Evolutionary conservation across 2,329 filamentous ascomycete species (phyloP).

Genomic region (Fusarium nematophilum): DNA sequence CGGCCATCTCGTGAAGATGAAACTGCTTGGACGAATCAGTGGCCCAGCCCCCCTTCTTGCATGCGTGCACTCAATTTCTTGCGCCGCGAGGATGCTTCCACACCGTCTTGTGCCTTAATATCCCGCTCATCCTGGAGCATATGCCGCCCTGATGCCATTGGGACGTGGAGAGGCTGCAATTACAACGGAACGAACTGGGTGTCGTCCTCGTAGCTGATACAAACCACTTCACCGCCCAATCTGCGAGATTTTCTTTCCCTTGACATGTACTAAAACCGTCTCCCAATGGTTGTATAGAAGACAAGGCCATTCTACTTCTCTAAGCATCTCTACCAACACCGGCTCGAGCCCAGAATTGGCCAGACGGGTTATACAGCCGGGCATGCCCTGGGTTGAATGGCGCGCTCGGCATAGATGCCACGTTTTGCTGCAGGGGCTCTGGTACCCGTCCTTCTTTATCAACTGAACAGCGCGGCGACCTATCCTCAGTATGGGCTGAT

Average conservation of each 20-base stretch:
- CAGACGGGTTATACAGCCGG: constrained; percentile 27
- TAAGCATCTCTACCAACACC: constrained; percentile 15
- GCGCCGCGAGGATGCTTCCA: constrained; percentile 20
- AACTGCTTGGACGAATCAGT: constrained; percentile 23
- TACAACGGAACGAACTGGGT: constrained; percentile 18
- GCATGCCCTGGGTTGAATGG: constrained; percentile 27
- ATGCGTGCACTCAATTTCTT: constrained; percentile 13
- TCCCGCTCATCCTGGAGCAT: constrained; percentile 30
- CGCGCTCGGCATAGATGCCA: constrained; percentile 20
- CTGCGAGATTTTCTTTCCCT: constrained; percentile 29
- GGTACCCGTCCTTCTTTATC: constrained; percentile 16
- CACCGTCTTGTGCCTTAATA: constrained; percentile 29
- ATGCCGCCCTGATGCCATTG: constrained; percentile 30
- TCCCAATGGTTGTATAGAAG: constrained; percentile 15
- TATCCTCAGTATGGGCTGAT: constrained; percentile 31
- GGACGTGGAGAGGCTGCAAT: constrained; percentile 32
- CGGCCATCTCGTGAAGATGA: constrained; percentile 4
- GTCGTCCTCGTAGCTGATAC: constrained; percentile 21
- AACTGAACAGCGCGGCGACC: constrained; percentile 24
- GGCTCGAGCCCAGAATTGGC: constrained; percentile 27
- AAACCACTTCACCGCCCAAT: constrained; percentile 30
- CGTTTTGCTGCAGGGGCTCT: constrained; percentile 26
- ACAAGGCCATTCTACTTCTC: constrained; percentile 16
- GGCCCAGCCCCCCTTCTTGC: constrained; percentile 7
- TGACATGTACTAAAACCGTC: constrained; percentile 4